Base-by-base conservation (phyloP, 2,329 filamentous ascomycete species). In the Aureobasidium sp. region DNA sequence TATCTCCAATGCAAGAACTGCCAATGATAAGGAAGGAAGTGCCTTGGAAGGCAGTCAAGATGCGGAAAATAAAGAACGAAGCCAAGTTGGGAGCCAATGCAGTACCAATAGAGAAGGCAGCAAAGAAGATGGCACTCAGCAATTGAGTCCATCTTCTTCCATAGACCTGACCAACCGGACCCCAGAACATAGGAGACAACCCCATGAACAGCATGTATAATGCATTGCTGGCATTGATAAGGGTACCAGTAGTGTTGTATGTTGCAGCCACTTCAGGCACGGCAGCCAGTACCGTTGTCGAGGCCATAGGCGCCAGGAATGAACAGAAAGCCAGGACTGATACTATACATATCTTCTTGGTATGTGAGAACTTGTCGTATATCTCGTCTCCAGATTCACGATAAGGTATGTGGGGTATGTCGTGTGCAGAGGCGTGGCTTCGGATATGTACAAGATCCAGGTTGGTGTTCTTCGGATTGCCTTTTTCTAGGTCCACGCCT, bases 181-280 rank as follows among this genome's bases (percentile, higher is more conserved):
- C 87, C 82, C 87, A 92, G 60, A 92, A 81, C 10, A 86, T 81
- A 1, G 88, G 85, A 15, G 81, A 83, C 5, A 90, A 62, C 0
- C 87, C 88, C 88, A 92, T 92, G 67, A 87, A 85, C 5, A 87
- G 73, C 77, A 90, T 81, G 67, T 90, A 90, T n/a, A 87, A 74
- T 0, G 89, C 88, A 74, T 92, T 93, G 69, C 83, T 87, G 48
- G 88, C 74, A 70, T 90, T 89, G 71, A 92, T 85, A 62, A 91
- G 81, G 10, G 82, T 82, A 5, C 86, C 87, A 0, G 83, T 87
- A 0, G 87, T 90, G 43, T 77, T 66, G 70, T 83, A 90, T 8
- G 83, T 85, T 5, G 61, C 59, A 1, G 88, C 87, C 5, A 93
- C 85, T 72, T 93, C 89, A 1, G 89, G 88, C 1, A 88, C 84